Evolutionary conservation across 1,284 basidiomycete species (phyloP).

Genomic region (Naganishia sp.): DNA sequence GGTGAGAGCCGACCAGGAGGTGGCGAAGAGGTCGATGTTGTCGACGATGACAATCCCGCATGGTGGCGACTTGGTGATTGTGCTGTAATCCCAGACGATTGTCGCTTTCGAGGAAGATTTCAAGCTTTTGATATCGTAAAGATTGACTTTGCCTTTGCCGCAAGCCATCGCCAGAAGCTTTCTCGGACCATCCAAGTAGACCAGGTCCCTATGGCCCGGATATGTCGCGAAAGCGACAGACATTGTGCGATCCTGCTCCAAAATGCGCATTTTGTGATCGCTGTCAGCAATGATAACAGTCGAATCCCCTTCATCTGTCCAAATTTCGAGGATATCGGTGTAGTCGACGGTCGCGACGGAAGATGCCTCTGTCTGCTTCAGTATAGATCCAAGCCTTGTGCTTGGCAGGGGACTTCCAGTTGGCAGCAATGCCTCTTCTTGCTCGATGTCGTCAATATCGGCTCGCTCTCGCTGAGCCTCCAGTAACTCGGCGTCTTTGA

Average conservation of each 20-base stretch:
- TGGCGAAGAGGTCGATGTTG: conserved; percentile 2
- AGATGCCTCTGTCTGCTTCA: conserved; percentile 1
- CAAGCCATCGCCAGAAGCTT: conserved; percentile 1
- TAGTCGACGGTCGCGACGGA: conserved; percentile 13
- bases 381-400: conserved; percentile 12
- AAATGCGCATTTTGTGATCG: conserved; percentile 17
- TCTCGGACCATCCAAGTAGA: neutral
- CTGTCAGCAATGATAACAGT: conserved; percentile 13
- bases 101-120: neutral
- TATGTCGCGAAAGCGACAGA: conserved; percentile 22
- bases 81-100: conserved; percentile 1
- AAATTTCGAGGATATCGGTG: conserved; percentile 15
- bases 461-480: conserved; percentile 70
- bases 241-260: conserved; percentile 5
- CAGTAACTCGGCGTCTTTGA: conserved; percentile 87
- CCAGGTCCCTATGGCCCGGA: conserved; percentile 10
- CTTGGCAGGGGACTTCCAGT: neutral
- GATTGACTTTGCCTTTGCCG: neutral
- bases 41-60: conserved; percentile 1
- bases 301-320: conserved; percentile 9
- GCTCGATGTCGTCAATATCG: conserved; percentile 15
- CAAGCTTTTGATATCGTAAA: conserved; percentile 8
- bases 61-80: neutral
- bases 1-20: conserved; percentile 2
- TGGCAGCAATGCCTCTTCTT: neutral